Base-by-base conservation (phyloP, 2,329 filamentous ascomycete species). In the Fusarium napiforme region DNA sequence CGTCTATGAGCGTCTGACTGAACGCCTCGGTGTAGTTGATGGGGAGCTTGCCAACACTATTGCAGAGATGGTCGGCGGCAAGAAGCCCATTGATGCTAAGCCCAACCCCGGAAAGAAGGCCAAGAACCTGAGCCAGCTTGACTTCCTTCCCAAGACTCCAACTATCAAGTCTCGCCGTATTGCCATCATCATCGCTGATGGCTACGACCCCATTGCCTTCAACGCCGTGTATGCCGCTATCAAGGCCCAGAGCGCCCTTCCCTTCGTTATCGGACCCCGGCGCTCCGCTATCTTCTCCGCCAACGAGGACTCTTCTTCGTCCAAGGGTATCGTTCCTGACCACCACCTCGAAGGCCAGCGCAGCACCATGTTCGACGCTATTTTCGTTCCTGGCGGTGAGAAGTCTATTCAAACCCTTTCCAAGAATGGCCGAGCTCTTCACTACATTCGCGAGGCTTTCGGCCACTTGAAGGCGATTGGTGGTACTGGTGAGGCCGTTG, bases 301-400 rank as follows among this genome's bases (percentile, higher is more conserved):
- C 0, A 89, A 88, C 12, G 88, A 88, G 67, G 85, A 89, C 71
- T 86, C 86, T 53, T 83, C 82, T 2, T 79, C 82, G 6, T 82
- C 85, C 43, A 87, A 87, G 62, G 90, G 89, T 9, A 82, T 93
- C 0, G 82, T 88, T 30, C 91, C 94, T 0, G 92, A 95, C 75
- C 93, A 96, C 79, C 92, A 95, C 79, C 89, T 96, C 56, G 92
- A 95, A 75, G 93, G 93, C 1, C 91, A 93, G 87, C 89, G 93
- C 21, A 93, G 91, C 34, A 94, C 92, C 40, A 90, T 96, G 86
- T 96, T 96, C 72, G 94, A 96, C 79, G 91, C 93, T 1, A 79
- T 95, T 34, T 95, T 94, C 78, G 84, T 97, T 6, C 93, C 93
- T 2, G 93, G 93, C 2, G 93, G 94, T 2, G 84, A 87, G 1